Evolutionary conservation across 371 early-diverging fungal genomes (phyloP).

Genomic region (Lichtheimia hyalospora): DNA sequence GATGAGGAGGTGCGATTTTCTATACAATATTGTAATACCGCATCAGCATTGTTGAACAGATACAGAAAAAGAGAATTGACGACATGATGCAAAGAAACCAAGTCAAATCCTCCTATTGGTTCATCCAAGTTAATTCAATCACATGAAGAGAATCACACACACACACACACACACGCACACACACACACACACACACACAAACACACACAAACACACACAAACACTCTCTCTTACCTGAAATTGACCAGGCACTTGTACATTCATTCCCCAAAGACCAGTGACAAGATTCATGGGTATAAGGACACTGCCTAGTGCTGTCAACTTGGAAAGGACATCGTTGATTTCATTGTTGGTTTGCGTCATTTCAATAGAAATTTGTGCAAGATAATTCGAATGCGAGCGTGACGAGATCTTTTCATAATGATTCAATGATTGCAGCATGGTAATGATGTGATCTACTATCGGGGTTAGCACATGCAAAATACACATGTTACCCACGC

Average conservation of each 20-base stretch:
- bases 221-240: conserved; percentile 36
- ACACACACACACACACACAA: too few species aligned
- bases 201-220: too few species aligned
- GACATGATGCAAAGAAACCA: conserved; percentile 69
- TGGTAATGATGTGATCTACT: conserved; percentile 90
- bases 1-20: background rate
- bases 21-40: conserved; percentile 34
- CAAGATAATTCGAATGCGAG: conserved; percentile 95
- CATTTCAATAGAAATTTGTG: conserved; percentile 95
- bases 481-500: too few species aligned
- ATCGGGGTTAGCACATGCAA: background rate
- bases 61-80: conserved; percentile 36
- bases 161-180: too few species aligned
- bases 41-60: conserved; percentile 37
- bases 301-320: conserved; percentile 91
- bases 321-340: conserved; percentile 85
- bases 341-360: conserved; percentile 92
- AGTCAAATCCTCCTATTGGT: conserved; percentile 45
- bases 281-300: conserved; percentile 95
- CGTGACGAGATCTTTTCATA: conserved; percentile 90
- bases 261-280: conserved; percentile 93
- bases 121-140: background rate
- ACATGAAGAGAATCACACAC: background rate
- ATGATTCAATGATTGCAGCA: conserved; percentile 86
- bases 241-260: conserved; percentile 80